These are phyloP conservation scores for Backusella australiensis DNA, from an alignment of 192 early-diverging fungal species.

Conservation along the genomic window DNA sequence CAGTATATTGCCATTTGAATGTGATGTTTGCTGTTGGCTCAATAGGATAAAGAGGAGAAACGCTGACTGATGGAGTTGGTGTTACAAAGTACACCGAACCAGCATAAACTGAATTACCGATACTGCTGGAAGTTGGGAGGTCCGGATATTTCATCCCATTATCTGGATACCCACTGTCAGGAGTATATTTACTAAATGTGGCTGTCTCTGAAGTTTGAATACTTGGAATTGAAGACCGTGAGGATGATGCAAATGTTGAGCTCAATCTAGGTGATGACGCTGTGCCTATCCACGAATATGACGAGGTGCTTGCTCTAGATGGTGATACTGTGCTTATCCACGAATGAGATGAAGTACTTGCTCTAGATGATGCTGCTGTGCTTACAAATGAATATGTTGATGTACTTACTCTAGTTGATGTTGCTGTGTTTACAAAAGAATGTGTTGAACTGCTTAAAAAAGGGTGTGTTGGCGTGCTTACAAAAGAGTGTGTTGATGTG, in stretches of 20 bases:
- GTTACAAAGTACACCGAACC: slow-evolving; percentile 20
- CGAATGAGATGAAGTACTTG: too few relatives aligned
- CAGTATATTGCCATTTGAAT: slow-evolving; percentile 31
- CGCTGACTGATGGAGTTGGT: slow-evolving; percentile 21
- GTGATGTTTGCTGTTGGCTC: slow-evolving; percentile 29
- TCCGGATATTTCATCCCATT: neutral
- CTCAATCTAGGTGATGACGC: neutral
- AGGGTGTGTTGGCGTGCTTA: too few relatives aligned
- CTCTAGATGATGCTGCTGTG: too few relatives aligned
- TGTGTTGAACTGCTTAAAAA: too few relatives aligned
- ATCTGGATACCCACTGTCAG: neutral
- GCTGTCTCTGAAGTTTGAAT: neutral
- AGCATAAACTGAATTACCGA: slow-evolving; percentile 18
- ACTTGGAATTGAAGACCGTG: neutral
- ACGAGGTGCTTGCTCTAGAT: too few relatives aligned
- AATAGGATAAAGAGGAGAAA: slow-evolving; percentile 26
- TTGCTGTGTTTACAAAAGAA: too few relatives aligned
- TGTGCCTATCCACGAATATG: too few relatives aligned
- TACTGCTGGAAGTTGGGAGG: slow-evolving; percentile 28
- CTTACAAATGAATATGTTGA: too few relatives aligned
- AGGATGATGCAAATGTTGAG: neutral
- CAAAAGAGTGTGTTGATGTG: too few relatives aligned
- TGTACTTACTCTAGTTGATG: too few relatives aligned
- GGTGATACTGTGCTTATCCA: too few relatives aligned
- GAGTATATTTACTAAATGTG: neutral